These are phyloP conservation scores for Acarospora socialis DNA, from an alignment of 2,329 filamentous ascomycete genomes.

Conservation along the genomic window DNA sequence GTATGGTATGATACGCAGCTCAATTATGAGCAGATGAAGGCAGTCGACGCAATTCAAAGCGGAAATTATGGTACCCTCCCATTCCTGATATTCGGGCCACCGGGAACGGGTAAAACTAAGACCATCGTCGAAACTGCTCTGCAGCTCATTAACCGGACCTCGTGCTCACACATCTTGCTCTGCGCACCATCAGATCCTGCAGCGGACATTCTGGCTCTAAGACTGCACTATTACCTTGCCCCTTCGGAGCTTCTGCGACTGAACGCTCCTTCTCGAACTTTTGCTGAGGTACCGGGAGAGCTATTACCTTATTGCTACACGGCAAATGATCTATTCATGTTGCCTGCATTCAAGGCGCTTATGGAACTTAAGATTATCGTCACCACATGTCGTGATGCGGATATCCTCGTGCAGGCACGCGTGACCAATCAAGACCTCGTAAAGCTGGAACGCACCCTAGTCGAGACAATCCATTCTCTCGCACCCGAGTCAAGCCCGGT, in stretches of 20 bases:
- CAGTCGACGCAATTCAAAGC: conserved; percentile 28
- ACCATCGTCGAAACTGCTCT: conserved; percentile 32
- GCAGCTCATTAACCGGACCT: conserved; percentile 18
- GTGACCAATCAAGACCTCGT: conserved; percentile 30
- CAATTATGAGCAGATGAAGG: conserved; percentile 36
- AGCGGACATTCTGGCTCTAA: conserved; percentile 29
- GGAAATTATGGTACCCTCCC: conserved; percentile 31
- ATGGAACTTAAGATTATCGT: conserved; percentile 31
- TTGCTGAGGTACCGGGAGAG: conserved; percentile 28
- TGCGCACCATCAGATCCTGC: conserved; percentile 34
- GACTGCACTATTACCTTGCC: conserved; percentile 24
- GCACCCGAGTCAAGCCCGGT: conserved; percentile 11
- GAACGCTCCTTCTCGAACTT: conserved; percentile 26
- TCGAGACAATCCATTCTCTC: conserved; percentile 20
- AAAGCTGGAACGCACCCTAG: conserved; percentile 22
- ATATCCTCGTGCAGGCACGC: conserved; percentile 28
- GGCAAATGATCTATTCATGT: conserved; percentile 26
- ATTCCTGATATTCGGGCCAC: conserved; percentile 35
- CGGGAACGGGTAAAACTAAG: conserved; percentile 40
- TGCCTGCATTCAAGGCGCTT: conserved; percentile 26
- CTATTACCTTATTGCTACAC: conserved; percentile 27
- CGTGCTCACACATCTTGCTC: conserved; percentile 21
- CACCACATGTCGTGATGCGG: conserved; percentile 27
- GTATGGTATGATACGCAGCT: conserved; percentile 26
- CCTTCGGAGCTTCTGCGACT: conserved; percentile 28